A percentile compares a stretch with the other conserved stretches of the same genome.
phyloP scores from a whole-genome alignment of 805 yeast species.

The Starmera caribaea region DNA sequence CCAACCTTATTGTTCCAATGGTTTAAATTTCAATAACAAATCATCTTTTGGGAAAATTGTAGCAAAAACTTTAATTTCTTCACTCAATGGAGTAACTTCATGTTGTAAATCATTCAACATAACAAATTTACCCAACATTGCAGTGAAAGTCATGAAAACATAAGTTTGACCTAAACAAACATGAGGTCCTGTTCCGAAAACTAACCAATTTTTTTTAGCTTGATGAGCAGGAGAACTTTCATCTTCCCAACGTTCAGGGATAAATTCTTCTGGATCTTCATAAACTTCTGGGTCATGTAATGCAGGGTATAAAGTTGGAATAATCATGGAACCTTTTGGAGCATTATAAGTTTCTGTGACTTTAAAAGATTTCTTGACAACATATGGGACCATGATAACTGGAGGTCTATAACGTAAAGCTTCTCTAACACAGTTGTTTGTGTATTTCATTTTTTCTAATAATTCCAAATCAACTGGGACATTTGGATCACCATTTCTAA shows the following conservation, averaged over 20 bases:
- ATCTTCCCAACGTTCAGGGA: constrained; percentile 86
- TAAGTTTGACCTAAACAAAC: constrained; percentile 92
- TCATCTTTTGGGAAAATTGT: constrained; percentile 98
- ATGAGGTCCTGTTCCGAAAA: constrained; percentile 96
- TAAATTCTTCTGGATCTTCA: constrained; percentile 86
- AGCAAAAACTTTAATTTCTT: constrained; percentile 92
- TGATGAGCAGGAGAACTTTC: constrained; percentile 67
- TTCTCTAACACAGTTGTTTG: constrained; percentile 86
- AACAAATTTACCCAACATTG: constrained; percentile 84
- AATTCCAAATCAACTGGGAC: constrained; percentile 56
- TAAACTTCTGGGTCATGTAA: constrained; percentile 96
- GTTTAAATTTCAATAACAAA: constrained; percentile 64
- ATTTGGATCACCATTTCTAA: constrained; percentile 69
- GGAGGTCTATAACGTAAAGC: constrained; percentile 94
- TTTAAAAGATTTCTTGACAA: constrained; percentile 80
- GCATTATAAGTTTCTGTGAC: constrained; percentile 77
- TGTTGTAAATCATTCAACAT: constrained; percentile 76
- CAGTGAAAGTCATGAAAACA: constrained; percentile 83
- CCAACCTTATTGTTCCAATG: constrained; percentile 39
- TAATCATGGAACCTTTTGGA: constrained; percentile 95
- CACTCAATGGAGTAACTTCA: constrained; percentile 73
- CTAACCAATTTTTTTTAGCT: constrained; percentile 88
- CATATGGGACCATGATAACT: constrained; percentile 95
- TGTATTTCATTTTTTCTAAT: constrained; percentile 81
- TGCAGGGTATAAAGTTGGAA: constrained; percentile 92